Evolutionary conservation across 140 eudicot genomes (phyloP).

Genomic region (Flaveria floridana): DNA sequence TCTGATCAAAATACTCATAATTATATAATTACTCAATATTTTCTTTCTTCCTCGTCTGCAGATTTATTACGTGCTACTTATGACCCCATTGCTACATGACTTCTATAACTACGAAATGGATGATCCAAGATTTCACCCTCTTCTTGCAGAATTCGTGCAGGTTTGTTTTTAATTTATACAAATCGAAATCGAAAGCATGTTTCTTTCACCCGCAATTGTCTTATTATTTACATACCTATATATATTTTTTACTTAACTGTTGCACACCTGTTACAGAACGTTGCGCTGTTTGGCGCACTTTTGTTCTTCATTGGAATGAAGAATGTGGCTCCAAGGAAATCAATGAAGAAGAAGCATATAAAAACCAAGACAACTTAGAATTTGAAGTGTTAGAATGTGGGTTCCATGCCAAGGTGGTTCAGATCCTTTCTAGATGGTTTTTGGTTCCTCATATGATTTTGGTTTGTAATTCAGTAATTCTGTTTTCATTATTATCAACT

Average conservation of each 20-base stretch:
- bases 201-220: too few relatives aligned
- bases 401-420: conserved; percentile 12
- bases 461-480: conserved; percentile 29
- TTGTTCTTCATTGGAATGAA: conserved; percentile 78
- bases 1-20: conserved; percentile 14
- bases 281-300: conserved; percentile 75
- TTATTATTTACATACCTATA: too few relatives aligned
- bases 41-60: conserved; percentile 27
- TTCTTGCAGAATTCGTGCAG: conserved; percentile 53
- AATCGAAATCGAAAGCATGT: too few relatives aligned
- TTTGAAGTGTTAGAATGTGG: not conserved
- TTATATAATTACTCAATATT: not conserved
- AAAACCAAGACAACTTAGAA: conserved; percentile 63
- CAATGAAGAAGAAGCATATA: conserved; percentile 49
- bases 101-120: conserved; percentile 57
- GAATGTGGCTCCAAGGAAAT: conserved; percentile 56
- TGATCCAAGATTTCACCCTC: conserved; percentile 37
- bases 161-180: conserved; percentile 32
- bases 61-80: conserved; percentile 46
- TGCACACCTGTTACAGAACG: conserved; percentile 39
- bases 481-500: conserved; percentile 23
- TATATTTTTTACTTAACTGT: not conserved
- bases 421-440: conserved; percentile 37
- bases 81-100: conserved; percentile 63
- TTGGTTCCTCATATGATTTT: conserved; percentile 32